These are phyloP conservation scores for Plasmodium coatneyi DNA, from an alignment of 169 alveolate genomes.

Conservation along the genomic window DNA sequence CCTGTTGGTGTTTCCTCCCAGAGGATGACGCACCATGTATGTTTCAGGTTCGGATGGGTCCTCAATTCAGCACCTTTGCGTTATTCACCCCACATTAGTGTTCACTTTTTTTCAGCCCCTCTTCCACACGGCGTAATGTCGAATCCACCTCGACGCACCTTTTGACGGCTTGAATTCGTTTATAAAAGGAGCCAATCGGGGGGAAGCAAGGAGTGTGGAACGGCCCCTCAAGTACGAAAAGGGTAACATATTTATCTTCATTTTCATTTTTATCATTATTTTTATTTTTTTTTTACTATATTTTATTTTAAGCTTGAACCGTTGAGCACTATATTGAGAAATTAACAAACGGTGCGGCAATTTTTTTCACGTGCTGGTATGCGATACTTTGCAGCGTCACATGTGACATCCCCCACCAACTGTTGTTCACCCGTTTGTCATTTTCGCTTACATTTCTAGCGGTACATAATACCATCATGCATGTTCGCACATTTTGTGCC, in stretches of 20 bases:
- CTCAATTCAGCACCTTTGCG: neutral
- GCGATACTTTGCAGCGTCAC: neutral
- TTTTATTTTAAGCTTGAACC: neutral
- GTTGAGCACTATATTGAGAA: neutral
- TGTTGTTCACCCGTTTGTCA: neutral
- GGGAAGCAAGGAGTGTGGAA: neutral
- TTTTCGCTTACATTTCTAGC: neutral
- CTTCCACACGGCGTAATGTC: neutral
- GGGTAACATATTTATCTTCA: neutral
- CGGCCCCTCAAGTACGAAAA: neutral
- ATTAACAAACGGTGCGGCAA: neutral
- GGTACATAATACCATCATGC: neutral
- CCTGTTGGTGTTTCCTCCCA: neutral
- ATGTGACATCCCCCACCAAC: neutral
- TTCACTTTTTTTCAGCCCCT: neutral
- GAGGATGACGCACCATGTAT: neutral
- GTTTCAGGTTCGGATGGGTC: neutral
- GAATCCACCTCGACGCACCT: neutral
- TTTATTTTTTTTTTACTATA: neutral
- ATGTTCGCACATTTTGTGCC: neutral
- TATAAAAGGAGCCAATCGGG: neutral
- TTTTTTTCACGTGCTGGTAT: neutral
- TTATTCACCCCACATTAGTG: neutral
- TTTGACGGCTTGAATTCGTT: neutral
- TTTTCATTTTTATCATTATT: neutral